Evolutionary conservation across 305 asterid species (phyloP), one percentile per base, ranked within the genome.

Genomic region (Solanum chacoense): DNA sequence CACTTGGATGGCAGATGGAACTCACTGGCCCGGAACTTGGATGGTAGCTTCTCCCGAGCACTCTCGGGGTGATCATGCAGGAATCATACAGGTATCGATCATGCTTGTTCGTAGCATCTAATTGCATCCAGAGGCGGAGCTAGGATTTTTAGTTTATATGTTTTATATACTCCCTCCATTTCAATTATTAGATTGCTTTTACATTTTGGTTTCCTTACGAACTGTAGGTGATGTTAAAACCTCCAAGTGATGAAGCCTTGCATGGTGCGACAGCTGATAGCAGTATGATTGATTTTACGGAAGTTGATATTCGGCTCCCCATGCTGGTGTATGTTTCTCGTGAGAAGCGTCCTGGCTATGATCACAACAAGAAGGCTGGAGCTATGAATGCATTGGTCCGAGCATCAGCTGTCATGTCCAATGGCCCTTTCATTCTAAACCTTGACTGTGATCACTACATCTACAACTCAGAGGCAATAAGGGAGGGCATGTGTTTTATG

Each of bases 21-120:
- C 99, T 55, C 98, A 97, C 91, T 97, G 99, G 99, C 99, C 99
- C 0, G 99, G 99, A 20, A 96, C 98, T 37, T 97, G 99, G 99
- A 83, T 90, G 86, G 93, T 88, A 90, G 90, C 98, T 38, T 91
- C 94, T 71, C 74, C 96, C 1, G 99, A 97, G 92, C 98, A 97
- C 93, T 93, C 99, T n/a, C 93, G 88, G 89, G 98, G 99, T 75
- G 99, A 97, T 88, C 99, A 97, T 91, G 99, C 99, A 0, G 99
- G 99, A 89, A 95, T 97, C 88, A 96, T 97, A 90, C 99, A 97
- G 98, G 99, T 97, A 93, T 45, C 12, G 59, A 42, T 26, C 76
- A 45, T 63, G n/a, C 84, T 42, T 77, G 4, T 69, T 63, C 29
- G 14, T 63, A 63, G 34, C 34, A 69, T 69, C 18, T 3, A 69